Conservation (phyloP, 306 rosid genomes). For the Sphenostylis stenocarpa region DNA sequence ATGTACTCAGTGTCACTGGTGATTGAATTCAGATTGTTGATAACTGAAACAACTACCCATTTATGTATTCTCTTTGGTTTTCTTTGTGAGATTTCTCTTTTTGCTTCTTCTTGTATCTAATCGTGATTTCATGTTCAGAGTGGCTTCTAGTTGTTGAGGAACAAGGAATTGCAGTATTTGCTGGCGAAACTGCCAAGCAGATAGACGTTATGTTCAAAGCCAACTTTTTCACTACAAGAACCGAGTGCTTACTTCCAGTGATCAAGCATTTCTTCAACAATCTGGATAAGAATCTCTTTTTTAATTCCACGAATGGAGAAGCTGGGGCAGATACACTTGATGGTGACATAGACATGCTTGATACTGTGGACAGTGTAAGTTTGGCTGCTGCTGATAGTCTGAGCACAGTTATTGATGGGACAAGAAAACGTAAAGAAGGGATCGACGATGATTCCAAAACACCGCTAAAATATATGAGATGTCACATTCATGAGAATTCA, state of each 20-base stretch:
- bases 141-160: slow-evolving; percentile 72
- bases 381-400: slow-evolving; percentile 33
- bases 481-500: slow-evolving; percentile 50
- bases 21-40: slow-evolving; percentile 32
- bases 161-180: slow-evolving; percentile 57
- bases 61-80: slow-evolving; percentile 1
- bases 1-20: neutral
- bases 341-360: slow-evolving; percentile 67
- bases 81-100: neutral
- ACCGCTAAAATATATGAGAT: slow-evolving; percentile 60
- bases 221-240: slow-evolving; percentile 44
- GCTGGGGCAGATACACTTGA: slow-evolving; percentile 35
- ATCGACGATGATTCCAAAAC: slow-evolving; percentile 42
- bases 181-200: slow-evolving; percentile 45
- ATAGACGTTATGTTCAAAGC: slow-evolving; percentile 43
- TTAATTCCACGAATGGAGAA: slow-evolving; percentile 25
- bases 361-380: slow-evolving; percentile 41
- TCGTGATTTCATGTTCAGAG: slow-evolving; percentile 45
- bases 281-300: slow-evolving; percentile 27
- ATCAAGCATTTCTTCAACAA: slow-evolving; percentile 32
- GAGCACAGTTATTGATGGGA: slow-evolving; percentile 34
- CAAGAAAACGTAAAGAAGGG: slow-evolving; percentile 74
- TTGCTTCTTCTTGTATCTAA: neutral
- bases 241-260: slow-evolving; percentile 39
- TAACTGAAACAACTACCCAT: slow-evolving; percentile 29